Conservation (phyloP, 768 basidiomycete species). For the Strobilomyces confusus region DNA sequence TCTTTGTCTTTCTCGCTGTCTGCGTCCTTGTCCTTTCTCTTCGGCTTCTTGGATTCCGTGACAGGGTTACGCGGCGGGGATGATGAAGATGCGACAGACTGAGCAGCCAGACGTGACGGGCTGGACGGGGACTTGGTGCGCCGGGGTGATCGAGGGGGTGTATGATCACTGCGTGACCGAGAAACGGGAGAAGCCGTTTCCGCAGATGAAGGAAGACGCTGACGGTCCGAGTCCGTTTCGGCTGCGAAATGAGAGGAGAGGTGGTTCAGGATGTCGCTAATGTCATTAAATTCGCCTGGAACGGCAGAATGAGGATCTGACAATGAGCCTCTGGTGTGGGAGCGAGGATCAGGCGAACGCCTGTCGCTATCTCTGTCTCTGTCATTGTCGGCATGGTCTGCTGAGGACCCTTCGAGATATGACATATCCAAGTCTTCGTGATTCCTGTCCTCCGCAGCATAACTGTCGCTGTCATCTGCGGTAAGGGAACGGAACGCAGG, state of each 20-base stretch:
- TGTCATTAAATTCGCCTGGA: slow-evolving; percentile 61
- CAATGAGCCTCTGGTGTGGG: slow-evolving; percentile 31
- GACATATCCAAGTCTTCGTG: slow-evolving; percentile 54
- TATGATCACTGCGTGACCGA: slow-evolving; percentile 23
- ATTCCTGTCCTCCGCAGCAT: slow-evolving; percentile 30
- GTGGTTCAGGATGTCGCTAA: slow-evolving; percentile 74
- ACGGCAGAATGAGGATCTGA: slow-evolving; percentile 45
- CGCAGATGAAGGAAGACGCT: slow-evolving; percentile 36
- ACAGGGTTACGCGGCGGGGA: slow-evolving; percentile 25
- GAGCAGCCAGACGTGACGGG: slow-evolving; percentile 30
- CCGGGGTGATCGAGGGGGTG: slow-evolving; percentile 19
- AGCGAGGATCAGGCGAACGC: slow-evolving; percentile 24
- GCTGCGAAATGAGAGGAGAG: slow-evolving; percentile 67
- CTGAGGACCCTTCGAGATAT: slow-evolving; percentile 40
- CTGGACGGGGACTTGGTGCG: slow-evolving; percentile 36
- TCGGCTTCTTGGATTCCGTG: slow-evolving; percentile 24
- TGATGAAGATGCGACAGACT: slow-evolving; percentile 54
- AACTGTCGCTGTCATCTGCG: slow-evolving; percentile 36
- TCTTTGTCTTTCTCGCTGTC: slow-evolving; percentile 40
- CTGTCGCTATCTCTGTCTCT: slow-evolving; percentile 42
- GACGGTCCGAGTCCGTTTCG: slow-evolving; percentile 41
- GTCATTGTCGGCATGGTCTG: slow-evolving; percentile 20
- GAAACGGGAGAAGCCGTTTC: slow-evolving; percentile 30
- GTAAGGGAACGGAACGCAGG: slow-evolving; percentile 80
- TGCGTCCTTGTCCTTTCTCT: slow-evolving; percentile 23